Conservation (phyloP, 2,329 filamentous ascomycete species). For the Karstenula rhodostoma region DNA sequence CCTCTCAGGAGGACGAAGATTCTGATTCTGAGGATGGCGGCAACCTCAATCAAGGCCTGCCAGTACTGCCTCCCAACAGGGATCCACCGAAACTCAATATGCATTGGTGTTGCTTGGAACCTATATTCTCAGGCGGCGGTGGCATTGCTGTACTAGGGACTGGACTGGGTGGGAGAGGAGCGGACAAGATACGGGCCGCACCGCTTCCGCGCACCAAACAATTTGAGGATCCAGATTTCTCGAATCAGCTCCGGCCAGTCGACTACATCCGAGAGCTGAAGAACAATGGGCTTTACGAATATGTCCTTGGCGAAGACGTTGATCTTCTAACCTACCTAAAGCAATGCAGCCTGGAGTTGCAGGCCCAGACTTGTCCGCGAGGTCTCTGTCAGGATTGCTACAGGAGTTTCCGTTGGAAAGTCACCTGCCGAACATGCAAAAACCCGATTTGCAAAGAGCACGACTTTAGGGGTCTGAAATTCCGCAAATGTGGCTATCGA, state of each 20-base stretch:
- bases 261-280: conserved; percentile 52
- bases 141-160: conserved; percentile 65
- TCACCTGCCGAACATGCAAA: conserved; percentile 66
- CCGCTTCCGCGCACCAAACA: conserved; percentile 63
- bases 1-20: conserved; percentile 47
- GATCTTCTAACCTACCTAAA: conserved; percentile 50
- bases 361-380: conserved; percentile 59
- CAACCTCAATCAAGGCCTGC: conserved; percentile 47
- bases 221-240: conserved; percentile 65
- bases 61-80: conserved; percentile 40
- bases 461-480: conserved; percentile 64
- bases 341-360: conserved; percentile 53
- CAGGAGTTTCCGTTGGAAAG: conserved; percentile 65
- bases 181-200: conserved; percentile 64
- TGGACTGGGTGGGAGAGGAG: conserved; percentile 57
- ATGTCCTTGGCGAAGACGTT: conserved; percentile 51
- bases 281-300: conserved; percentile 52
- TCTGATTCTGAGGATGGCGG: conserved; percentile 49
- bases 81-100: conserved; percentile 62
- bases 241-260: conserved; percentile 57
- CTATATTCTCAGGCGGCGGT: conserved; percentile 66
- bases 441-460: conserved; percentile 67
- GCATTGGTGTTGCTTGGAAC: conserved; percentile 68
- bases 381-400: conserved; percentile 67
- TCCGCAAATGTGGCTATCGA: conserved; percentile 65